phyloP scores from a whole-genome alignment of 2,329 filamentous ascomycete species.

The Ceratocystis variospora region DNA sequence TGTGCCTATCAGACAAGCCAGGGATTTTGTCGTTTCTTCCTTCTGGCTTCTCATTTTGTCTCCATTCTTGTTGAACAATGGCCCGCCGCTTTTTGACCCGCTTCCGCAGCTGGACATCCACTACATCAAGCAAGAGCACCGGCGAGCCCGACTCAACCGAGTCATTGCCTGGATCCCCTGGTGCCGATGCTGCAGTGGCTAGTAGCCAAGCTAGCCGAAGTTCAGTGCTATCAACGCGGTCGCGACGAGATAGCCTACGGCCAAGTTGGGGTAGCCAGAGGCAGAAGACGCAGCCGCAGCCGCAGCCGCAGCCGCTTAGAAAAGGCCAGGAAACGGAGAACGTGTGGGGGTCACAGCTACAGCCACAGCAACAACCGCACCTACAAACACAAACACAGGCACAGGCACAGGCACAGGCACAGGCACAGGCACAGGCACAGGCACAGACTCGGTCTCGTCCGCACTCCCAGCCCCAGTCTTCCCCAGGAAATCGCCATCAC shows the following conservation, averaged over 20 bases:
- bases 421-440: neutral
- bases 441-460: neutral
- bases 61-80: neutral
- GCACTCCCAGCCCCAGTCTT: neutral
- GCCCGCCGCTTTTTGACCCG: conserved; percentile 8
- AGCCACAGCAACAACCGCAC: neutral
- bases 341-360: neutral
- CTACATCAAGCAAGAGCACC: conserved; percentile 1
- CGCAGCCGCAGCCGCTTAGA: neutral
- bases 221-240: neutral
- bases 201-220: conserved; percentile 3
- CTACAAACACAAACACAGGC: neutral
- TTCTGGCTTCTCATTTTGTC: too few relatives aligned
- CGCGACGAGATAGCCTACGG: conserved; percentile 1
- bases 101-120: conserved; percentile 14
- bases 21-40: neutral
- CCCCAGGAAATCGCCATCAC: too few relatives aligned
- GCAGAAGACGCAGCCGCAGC: neutral
- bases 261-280: neutral
- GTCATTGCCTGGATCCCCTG: neutral
- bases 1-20: neutral
- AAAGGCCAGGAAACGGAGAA: neutral
- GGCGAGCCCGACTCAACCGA: conserved; percentile 5
- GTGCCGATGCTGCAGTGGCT: neutral
- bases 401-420: neutral